Conservation (phyloP, 805 yeast species). For the Wickerhamomyces mucosus region DNA sequence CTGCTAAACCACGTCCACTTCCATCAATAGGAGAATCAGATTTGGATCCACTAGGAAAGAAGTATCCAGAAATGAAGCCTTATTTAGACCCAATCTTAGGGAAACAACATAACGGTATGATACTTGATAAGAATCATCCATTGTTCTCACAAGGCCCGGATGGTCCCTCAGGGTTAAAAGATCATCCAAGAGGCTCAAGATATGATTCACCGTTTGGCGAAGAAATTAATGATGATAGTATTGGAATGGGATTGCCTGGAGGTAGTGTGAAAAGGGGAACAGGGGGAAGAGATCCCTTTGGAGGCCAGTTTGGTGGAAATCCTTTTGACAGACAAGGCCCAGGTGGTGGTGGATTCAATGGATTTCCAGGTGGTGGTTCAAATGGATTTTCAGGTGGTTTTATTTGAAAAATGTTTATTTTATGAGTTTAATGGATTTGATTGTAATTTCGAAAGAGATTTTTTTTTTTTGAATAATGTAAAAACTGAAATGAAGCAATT, state of each 20-base stretch:
- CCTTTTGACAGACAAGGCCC: conserved; percentile 2
- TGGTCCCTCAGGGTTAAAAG: conserved; percentile 4
- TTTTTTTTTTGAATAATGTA: too few species aligned
- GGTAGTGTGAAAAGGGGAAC: conserved; percentile 4
- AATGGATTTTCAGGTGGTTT: neutral
- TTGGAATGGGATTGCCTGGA: conserved; percentile 9
- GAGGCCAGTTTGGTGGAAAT: conserved; percentile 6
- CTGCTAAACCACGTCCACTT: conserved; percentile 2
- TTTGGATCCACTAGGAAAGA: conserved; percentile 37
- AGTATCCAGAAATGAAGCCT: conserved; percentile 34
- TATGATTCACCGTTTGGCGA: conserved; percentile 42
- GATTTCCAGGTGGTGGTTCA: neutral
- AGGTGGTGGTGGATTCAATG: neutral
- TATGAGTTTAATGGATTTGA: too few species aligned
- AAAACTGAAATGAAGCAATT: too few species aligned
- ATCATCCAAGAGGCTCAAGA: conserved; percentile 36
- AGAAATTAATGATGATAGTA: conserved; percentile 22
- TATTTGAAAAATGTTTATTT: too few species aligned
- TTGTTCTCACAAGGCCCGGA: conserved; percentile 24
- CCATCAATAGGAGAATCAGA: conserved; percentile 41
- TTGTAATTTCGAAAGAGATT: too few species aligned
- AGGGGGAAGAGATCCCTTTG: conserved; percentile 3
- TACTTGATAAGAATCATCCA: conserved; percentile 43
- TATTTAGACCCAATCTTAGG: conserved; percentile 30
- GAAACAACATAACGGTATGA: conserved; percentile 38